Conservation (phyloP, 345 rosid species). For the Nasturtium officinale region DNA sequence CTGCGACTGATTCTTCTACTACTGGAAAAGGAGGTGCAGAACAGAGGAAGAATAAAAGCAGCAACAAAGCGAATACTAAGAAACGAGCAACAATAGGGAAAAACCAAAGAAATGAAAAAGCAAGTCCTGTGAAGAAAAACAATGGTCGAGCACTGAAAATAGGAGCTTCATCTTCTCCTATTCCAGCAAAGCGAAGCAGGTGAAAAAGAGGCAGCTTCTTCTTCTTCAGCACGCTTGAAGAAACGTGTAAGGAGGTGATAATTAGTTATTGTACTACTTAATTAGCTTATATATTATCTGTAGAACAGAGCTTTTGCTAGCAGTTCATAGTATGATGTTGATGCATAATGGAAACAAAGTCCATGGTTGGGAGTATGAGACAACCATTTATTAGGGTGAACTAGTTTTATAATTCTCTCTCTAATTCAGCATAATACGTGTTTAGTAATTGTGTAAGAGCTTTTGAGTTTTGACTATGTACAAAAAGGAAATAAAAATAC, state of each 20-base stretch:
- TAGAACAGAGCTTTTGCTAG: background rate
- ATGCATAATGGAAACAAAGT: background rate
- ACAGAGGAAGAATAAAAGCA: conserved; percentile 35
- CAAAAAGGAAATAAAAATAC: background rate
- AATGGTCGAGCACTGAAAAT: conserved; percentile 25
- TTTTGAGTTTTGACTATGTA: background rate
- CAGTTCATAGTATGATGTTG: background rate
- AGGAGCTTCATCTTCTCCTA: conserved; percentile 32
- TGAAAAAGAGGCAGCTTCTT: conserved; percentile 35
- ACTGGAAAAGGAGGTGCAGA: conserved; percentile 31
- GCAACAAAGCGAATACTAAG: conserved; percentile 25
- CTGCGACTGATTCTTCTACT: conserved; percentile 28
- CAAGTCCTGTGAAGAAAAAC: conserved; percentile 36
- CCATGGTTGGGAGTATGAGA: conserved; percentile 6
- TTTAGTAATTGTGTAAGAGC: background rate
- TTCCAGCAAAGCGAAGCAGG: background rate
- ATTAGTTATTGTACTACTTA: background rate
- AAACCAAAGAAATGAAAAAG: conserved; percentile 25
- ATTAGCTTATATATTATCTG: background rate
- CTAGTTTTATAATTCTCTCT: conserved; percentile 1
- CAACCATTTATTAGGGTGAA: background rate
- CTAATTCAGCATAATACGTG: background rate
- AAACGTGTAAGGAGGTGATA: conserved; percentile 47
- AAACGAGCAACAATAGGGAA: conserved; percentile 22
- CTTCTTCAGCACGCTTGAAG: conserved; percentile 37